These are phyloP conservation scores for Litchi chinensis DNA, from an alignment of 345 rosid genomes.

Conservation along the genomic window DNA sequence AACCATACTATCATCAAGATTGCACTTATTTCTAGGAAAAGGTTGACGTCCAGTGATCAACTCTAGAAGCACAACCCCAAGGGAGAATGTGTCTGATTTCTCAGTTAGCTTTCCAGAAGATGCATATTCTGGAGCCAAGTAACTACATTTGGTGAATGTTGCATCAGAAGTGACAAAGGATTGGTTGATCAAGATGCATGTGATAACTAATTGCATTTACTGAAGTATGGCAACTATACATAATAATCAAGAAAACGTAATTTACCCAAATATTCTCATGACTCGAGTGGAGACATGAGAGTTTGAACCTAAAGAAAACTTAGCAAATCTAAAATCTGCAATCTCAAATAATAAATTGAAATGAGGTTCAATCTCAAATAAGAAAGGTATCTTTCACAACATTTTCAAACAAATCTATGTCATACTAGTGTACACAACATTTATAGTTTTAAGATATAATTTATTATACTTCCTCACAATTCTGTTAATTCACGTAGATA, in stretches of 20 bases:
- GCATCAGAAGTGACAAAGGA: slow-evolving; percentile 10
- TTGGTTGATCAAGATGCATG: not conserved
- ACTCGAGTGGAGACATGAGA: no score
- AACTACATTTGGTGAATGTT: slow-evolving; percentile 41
- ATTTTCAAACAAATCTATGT: no score
- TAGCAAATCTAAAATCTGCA: no score
- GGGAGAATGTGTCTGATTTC: slow-evolving; percentile 86
- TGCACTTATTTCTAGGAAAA: slow-evolving; percentile 49
- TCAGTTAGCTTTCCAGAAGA: slow-evolving; percentile 87
- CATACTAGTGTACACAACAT: no score
- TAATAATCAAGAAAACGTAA: not conserved
- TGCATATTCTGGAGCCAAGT: slow-evolving; percentile 93
- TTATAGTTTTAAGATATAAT: no score
- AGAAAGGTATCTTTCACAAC: no score
- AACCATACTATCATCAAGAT: slow-evolving; percentile 74
- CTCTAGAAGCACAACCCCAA: slow-evolving; percentile 87
- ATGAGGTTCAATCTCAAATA: no score
- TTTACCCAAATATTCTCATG: no score
- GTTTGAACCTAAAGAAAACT: no score
- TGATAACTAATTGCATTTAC: not conserved
- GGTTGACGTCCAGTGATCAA: slow-evolving; percentile 82
- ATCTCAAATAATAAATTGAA: no score
- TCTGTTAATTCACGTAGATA: no score
- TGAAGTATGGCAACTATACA: not conserved
- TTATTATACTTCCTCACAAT: no score